phyloP scores from a whole-genome alignment of 225 moss, liverwort and hornwort genomes.

The Takakia lepidozioides region DNA sequence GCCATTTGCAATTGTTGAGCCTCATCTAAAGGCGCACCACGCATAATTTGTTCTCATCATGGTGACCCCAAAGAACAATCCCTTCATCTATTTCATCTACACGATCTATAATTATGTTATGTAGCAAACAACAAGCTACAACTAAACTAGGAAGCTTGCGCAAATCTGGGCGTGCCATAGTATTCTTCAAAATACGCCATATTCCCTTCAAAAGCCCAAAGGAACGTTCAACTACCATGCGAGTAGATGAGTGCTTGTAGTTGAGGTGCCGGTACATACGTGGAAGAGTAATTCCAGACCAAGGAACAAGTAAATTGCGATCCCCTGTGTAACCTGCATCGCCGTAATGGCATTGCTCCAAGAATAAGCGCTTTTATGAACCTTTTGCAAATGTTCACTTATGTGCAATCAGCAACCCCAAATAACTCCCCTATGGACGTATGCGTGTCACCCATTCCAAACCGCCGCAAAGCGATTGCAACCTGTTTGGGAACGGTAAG shows the following conservation, averaged over 20 bases:
- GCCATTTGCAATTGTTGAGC: neutral
- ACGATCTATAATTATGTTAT: slow-evolving; percentile 39
- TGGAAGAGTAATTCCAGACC: neutral
- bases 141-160: slow-evolving; percentile 28
- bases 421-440: neutral
- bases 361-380: neutral
- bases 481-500: neutral
- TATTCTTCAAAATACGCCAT: slow-evolving; percentile 33
- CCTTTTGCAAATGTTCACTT: neutral
- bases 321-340: neutral
- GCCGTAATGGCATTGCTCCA: neutral
- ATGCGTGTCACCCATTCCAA: neutral
- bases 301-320: neutral
- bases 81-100: slow-evolving; percentile 32
- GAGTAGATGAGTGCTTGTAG: slow-evolving; percentile 13
- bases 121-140: slow-evolving; percentile 30
- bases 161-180: slow-evolving; percentile 25
- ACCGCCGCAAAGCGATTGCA: neutral
- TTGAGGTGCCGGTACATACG: neutral
- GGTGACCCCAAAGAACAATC: slow-evolving; percentile 29
- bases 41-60: slow-evolving; percentile 16
- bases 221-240: slow-evolving; percentile 21
- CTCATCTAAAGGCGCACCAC: neutral
- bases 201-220: slow-evolving; percentile 32
- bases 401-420: neutral